Percentiles rank a stretch among this genome's conserved stretches.
Evolutionary conservation across 2,329 filamentous ascomycete species (phyloP).

Genomic region (Scedosporium aurantiacum): DNA sequence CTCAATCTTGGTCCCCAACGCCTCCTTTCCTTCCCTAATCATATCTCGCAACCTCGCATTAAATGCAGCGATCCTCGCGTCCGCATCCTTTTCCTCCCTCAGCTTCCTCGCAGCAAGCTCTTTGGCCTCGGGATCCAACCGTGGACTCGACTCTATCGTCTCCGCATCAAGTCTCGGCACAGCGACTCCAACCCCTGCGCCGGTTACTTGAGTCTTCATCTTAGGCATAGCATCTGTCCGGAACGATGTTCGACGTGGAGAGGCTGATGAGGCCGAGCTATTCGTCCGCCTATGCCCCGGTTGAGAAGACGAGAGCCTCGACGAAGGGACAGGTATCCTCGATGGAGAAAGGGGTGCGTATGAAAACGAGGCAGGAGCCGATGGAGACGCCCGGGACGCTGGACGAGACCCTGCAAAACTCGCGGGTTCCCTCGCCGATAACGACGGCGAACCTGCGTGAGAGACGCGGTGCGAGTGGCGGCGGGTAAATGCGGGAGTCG

Average conservation of each 20-base stretch:
- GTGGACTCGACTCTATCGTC: slow-evolving; percentile 31
- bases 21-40: slow-evolving; percentile 81
- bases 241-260: not conserved
- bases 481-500: not conserved
- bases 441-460: slow-evolving; percentile 9
- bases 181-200: not conserved
- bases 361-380: not conserved
- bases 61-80: slow-evolving; percentile 68
- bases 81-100: slow-evolving; percentile 65
- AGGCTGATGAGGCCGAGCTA: not conserved
- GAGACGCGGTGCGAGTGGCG: slow-evolving; percentile 6
- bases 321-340: slow-evolving; percentile 5
- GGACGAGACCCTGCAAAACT: slow-evolving; percentile 20
- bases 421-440: slow-evolving; percentile 1
- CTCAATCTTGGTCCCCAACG: slow-evolving; percentile 64
- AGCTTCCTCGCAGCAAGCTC: slow-evolving; percentile 60
- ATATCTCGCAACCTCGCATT: slow-evolving; percentile 72
- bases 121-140: slow-evolving; percentile 56
- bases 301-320: not conserved
- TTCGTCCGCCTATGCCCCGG: not conserved
- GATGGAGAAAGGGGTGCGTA: slow-evolving; percentile 24
- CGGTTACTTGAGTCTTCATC: not conserved
- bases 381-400: slow-evolving; percentile 12
- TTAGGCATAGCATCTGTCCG: slow-evolving; percentile 1
- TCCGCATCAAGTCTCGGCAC: slow-evolving; percentile 11